Evolutionary conservation across 73 alveolate genomes (phyloP), one percentile per base, ranked within the genome.

Genomic region (Paramecium bursaria): DNA sequence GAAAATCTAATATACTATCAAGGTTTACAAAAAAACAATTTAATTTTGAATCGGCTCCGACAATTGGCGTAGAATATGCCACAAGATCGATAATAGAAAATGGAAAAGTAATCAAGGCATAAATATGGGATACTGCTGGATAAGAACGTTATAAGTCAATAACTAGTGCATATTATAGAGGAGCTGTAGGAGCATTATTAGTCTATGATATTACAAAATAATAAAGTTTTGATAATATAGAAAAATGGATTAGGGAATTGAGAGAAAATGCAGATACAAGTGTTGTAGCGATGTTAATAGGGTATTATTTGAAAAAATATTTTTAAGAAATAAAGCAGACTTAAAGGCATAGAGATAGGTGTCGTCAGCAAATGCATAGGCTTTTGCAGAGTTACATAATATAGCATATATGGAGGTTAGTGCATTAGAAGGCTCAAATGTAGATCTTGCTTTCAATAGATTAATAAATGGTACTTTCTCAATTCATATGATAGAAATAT

Each of bases 41-140:
- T 42, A 88, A 88, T 46, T 46, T 85, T 26, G 95, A 91, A 55
- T 74, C 92, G 46, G 55, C 80, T 50, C 91, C 97, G 21, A 96
- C 99, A 6, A 93, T 94, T 13, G 99, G 97, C 7, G 98, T 94
- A 0, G 98, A 93, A 80, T 96, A 93, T 88, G 97, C 96, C 0
- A 86, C 97, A n/a, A 95, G 95, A 73, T 46, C 90, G 6, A 73
- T 95, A 4, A 74, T 61, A 29, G 60, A 90, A 22, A 93, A 92
- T 61, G 96, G 94, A 14, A 76, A 86, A 57, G 76, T 85, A 11
- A 86, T 94, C 19, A 92, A 92, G 74, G 96, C 96, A 46, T 91
- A 91, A 88, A 91, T 93, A 19, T 93, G 98, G 98, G 98, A 93
- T 53, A 93, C 96, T 0, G 92, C 95, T 19, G 96, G 98, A 6